A percentile compares a stretch with the other conserved stretches of the same genome.
Conservation (phyloP, 768 basidiomycete genomes). For the Pleurotus cornucopiae region DNA sequence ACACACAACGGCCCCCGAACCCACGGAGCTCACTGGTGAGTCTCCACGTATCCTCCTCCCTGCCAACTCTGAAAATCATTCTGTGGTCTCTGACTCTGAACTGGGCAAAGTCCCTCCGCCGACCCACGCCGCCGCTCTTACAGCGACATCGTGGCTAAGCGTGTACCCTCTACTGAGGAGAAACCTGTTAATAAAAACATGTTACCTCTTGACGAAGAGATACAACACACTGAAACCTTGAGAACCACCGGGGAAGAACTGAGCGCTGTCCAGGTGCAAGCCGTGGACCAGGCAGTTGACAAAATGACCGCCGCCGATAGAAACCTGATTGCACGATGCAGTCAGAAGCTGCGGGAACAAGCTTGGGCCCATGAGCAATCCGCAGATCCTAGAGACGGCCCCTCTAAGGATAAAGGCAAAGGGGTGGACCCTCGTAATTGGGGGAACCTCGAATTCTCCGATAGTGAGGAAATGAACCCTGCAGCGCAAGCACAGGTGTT, state of each 20-base stretch:
- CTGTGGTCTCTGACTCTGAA: slow-evolving; percentile 1
- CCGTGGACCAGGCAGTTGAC: background rate
- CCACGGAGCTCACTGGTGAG: background rate
- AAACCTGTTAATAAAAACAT: background rate
- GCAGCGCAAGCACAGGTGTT: slow-evolving; percentile 13
- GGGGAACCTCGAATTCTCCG: slow-evolving; percentile 14
- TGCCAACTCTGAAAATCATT: background rate
- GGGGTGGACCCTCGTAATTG: slow-evolving; percentile 19
- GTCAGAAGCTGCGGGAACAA: background rate
- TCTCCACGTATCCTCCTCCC: background rate
- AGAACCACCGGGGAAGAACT: background rate
- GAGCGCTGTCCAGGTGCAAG: background rate
- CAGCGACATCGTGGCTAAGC: background rate
- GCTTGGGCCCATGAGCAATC: slow-evolving; percentile 1
- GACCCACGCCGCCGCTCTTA: background rate
- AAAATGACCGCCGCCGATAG: background rate
- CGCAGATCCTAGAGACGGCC: slow-evolving; percentile 1
- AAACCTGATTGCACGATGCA: background rate
- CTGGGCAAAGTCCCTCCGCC: background rate
- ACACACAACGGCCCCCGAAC: background rate
- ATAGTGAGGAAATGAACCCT: slow-evolving; percentile 10
- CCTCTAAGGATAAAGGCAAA: slow-evolving; percentile 16
- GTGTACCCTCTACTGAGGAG: slow-evolving; percentile 1
- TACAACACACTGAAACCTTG: background rate
- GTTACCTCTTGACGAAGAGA: background rate